Base-by-base conservation (phyloP, 1,139 yeast genomes). In the Ogataea hybrid region DNA sequence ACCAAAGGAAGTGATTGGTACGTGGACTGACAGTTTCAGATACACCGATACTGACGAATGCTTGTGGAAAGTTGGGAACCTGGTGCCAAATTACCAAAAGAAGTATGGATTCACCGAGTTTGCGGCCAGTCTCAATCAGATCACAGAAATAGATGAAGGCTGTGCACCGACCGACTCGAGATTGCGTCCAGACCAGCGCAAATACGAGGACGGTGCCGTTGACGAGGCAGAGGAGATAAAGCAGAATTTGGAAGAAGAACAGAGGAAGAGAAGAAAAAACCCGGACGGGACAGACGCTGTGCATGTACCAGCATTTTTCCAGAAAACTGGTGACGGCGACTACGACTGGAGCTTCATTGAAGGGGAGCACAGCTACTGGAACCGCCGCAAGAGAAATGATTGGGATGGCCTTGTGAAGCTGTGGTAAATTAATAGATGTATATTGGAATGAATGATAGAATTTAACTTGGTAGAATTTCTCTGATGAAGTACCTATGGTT, bases 91-190 rank as follows among this genome's bases (percentile, higher is more conserved):
- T 39, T 65, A 77, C 30, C 70, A 70, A 32, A 70, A 74, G 49
- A 84, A 86, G 58, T 92, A 81, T 66, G 98, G 98, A 0, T 88
- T 88, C 60, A 84, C 96, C 0, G 70, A 72, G 44, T 92, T 84
- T 66, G 81, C 96, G 1, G 88, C 95, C 9, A 75, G 84, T 28
- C 70, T 92, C 59, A 88, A 89, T 58, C 85, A 87, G 48, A 75
- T 88, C 31, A 86, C 96, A 0, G 68, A 63, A 3, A 65, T 90
- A 22, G 60, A 74, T 27, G 83, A 71, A 10, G 48, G 62, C 1
- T 55, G 90, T 37, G 82, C 97, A 3, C 92, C 90, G 5, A 87
- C 95, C 0, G 98, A 92, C 60, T 85, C 96, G 4, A 77, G 98
- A 58, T 64, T 81, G 35, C 76, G 98, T 57, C 97, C 97, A 0